phyloP scores from a whole-genome alignment of 768 basidiomycete genomes.

The Cystobasidiopsis lactophilus region DNA sequence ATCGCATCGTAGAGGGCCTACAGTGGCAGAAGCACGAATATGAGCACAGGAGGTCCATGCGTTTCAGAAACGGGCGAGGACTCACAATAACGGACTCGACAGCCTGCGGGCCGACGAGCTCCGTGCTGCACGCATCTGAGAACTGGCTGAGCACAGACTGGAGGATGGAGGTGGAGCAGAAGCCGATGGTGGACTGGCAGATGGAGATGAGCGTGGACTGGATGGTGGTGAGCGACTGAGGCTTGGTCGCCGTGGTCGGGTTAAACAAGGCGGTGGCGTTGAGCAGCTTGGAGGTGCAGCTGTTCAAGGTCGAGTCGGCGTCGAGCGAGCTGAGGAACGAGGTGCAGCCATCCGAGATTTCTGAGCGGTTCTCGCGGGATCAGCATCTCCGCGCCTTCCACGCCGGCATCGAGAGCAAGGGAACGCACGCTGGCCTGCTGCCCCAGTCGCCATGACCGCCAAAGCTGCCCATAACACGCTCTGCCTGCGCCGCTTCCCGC shows the following conservation, averaged over 20 bases:
- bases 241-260: conserved; percentile 22
- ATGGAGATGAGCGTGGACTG: conserved; percentile 29
- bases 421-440: too few relatives aligned
- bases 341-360: conserved; percentile 21
- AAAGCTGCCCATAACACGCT: too few relatives aligned
- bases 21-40: conserved; percentile 25
- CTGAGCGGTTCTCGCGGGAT: neutral
- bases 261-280: conserved; percentile 37
- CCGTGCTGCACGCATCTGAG: conserved; percentile 43
- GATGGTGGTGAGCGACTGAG: conserved; percentile 15
- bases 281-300: conserved; percentile 27
- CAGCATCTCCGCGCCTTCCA: too few relatives aligned
- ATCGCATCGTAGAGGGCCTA: conserved; percentile 53
- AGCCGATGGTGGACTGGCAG: conserved; percentile 31
- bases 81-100: conserved; percentile 19
- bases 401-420: too few relatives aligned
- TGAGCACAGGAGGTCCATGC: neutral
- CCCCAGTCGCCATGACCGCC: too few relatives aligned
- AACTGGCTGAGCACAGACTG: conserved; percentile 44
- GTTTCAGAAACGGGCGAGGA: neutral
- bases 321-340: conserved; percentile 45
- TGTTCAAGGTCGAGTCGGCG: conserved; percentile 33
- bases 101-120: conserved; percentile 34
- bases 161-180: conserved; percentile 31
- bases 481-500: too few relatives aligned